Conservation (phyloP, 768 basidiomycete species). For the Termitomyces sp. region DNA sequence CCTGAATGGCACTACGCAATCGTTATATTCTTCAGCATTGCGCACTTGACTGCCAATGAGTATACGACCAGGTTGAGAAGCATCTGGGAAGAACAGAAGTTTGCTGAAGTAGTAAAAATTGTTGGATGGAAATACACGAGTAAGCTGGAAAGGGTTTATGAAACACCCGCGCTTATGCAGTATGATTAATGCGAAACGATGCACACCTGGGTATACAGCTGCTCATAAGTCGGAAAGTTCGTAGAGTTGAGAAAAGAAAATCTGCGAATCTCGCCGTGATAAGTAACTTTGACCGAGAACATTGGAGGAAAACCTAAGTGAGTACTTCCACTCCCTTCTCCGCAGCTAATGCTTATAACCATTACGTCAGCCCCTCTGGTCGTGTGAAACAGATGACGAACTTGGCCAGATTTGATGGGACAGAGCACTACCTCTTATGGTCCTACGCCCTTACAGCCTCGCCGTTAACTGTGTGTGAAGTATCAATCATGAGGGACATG, state of each 20-base stretch:
- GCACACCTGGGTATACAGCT: conserved; percentile 59
- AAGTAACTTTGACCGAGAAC: conserved; percentile 80
- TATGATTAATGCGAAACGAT: not conserved
- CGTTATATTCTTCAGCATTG: conserved; percentile 51
- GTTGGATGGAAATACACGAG: conserved; percentile 62
- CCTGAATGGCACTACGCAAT: conserved; percentile 41
- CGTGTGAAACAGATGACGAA: not conserved
- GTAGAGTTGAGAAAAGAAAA: conserved; percentile 46
- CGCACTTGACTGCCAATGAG: conserved; percentile 58
- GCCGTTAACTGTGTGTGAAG: too few species aligned
- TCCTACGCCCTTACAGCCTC: too few species aligned
- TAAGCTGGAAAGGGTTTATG: conserved; percentile 40
- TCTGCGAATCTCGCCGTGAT: conserved; percentile 62
- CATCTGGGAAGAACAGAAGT: conserved; percentile 63
- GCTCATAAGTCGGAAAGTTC: conserved; percentile 56
- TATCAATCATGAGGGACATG: too few species aligned
- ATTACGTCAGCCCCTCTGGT: conserved; percentile 12
- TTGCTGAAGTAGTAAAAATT: conserved; percentile 57
- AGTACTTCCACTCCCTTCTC: not conserved
- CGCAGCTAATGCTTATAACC: not conserved
- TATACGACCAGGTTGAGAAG: conserved; percentile 46
- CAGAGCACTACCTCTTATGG: too few species aligned
- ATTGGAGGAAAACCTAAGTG: conserved; percentile 30
- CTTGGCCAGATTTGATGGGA: too few species aligned
- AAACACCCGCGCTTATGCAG: conserved; percentile 17